phyloP scores from a whole-genome alignment of 768 basidiomycete genomes.

The Candolleomyces efflorescens region DNA sequence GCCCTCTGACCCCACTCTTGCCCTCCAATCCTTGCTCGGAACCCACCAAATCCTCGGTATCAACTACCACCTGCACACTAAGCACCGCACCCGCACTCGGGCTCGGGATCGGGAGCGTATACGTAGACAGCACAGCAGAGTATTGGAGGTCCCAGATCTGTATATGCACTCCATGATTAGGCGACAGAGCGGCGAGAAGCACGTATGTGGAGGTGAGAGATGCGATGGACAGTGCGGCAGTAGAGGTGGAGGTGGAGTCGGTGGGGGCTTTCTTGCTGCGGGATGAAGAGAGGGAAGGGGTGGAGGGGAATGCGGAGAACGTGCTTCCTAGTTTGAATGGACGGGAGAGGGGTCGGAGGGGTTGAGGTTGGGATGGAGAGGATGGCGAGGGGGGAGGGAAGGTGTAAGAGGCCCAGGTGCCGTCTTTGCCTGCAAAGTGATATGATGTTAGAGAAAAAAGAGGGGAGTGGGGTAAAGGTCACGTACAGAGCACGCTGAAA shows the following conservation, averaged over 20 bases:
- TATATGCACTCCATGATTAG: constrained; percentile 42
- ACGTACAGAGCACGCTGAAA: constrained; percentile 48
- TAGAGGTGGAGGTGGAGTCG: constrained; percentile 16
- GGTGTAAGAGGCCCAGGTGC: constrained; percentile 38
- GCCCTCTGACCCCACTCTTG: constrained; percentile 22
- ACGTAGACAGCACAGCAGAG: constrained; percentile 55
- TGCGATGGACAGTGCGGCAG: constrained; percentile 29
- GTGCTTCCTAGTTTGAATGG: constrained; percentile 18
- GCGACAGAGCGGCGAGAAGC: constrained; percentile 44
- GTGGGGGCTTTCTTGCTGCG: constrained; percentile 5
- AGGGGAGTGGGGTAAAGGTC: too few relatives aligned
- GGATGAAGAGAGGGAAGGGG: too few relatives aligned
- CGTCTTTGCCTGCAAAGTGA: constrained; percentile 34
- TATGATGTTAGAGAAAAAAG: neutral
- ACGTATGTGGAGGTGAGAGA: constrained; percentile 56
- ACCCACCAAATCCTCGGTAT: neutral
- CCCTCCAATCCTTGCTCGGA: too few relatives aligned
- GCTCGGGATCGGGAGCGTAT: constrained; percentile 47
- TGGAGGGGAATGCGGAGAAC: too few relatives aligned
- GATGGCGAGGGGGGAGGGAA: constrained; percentile 21
- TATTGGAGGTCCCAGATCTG: constrained; percentile 71
- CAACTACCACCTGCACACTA: constrained; percentile 17
- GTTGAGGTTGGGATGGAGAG: constrained; percentile 13
- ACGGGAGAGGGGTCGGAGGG: constrained; percentile 15
- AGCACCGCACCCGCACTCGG: constrained; percentile 26